phyloP scores from a whole-genome alignment of 2,329 filamentous ascomycete species.

The Aspergillus japonicus region DNA sequence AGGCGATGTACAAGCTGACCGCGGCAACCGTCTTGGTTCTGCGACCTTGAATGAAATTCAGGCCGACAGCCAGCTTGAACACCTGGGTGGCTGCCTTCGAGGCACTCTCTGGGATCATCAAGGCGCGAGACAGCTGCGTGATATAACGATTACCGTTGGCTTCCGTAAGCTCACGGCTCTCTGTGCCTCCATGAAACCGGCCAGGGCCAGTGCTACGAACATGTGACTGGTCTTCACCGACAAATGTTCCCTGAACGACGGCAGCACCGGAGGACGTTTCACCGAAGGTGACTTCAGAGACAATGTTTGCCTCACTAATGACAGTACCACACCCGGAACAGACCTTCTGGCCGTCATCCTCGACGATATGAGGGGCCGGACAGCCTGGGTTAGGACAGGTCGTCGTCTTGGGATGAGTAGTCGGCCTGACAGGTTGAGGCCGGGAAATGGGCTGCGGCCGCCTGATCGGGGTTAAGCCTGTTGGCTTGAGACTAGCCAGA shows the following conservation, averaged over 20 bases:
- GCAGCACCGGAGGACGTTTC: conserved; percentile 83
- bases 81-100: conserved; percentile 67
- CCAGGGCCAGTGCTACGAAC: conserved; percentile 59
- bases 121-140: conserved; percentile 39
- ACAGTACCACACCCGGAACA: conserved; percentile 85
- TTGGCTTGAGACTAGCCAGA: conserved; percentile 42
- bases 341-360: conserved; percentile 52
- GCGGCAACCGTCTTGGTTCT: conserved; percentile 81
- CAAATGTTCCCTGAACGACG: conserved; percentile 84
- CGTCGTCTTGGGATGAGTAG: conserved; percentile 39
- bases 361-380: conserved; percentile 46
- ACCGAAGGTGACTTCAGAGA: conserved; percentile 87
- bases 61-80: conserved; percentile 71
- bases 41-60: conserved; percentile 83
- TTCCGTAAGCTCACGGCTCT: conserved; percentile 50
- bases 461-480: conserved; percentile 38
- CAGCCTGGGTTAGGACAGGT: conserved; percentile 48
- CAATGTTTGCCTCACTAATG: conserved; percentile 82
- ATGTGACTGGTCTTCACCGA: conserved; percentile 81
- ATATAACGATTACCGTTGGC: conserved; percentile 47
- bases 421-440: conserved; percentile 32
- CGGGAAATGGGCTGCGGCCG: conserved; percentile 36
- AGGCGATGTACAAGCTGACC: conserved; percentile 88
- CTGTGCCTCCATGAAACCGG: conserved; percentile 48
- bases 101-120: conserved; percentile 56